Evolutionary conservation across 2,329 filamentous ascomycete species (phyloP), one percentile per base, ranked within the genome.

Genomic region (Pestalotiopsis fici): DNA sequence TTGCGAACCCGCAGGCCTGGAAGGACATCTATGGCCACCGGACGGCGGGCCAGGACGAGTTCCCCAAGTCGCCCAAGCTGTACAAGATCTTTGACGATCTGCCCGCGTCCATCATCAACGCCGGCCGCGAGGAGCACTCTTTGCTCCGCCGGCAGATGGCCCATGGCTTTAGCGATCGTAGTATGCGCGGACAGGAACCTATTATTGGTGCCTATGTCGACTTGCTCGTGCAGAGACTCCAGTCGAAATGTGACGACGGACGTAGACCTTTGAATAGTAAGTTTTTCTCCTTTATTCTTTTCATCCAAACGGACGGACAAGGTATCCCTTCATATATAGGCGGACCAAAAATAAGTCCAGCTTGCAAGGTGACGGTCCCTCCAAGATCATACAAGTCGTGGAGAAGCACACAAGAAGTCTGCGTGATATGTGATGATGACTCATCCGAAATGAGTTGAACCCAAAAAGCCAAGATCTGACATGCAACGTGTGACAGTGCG

Each of bases 21-120:
- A 75, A 74, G 65, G 80, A 82, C 60, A 81, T 82, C 63, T 81
- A 80, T 69, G 79, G 80, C 47, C 78, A 81, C 69, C 76, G 76
- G 59, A 69, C 67, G 54, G 71, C 71, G 9, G 73, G 74, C 15
- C 70, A 70, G 39, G 67, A 68, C 11, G 78, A 80, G 66, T 73
- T 80, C 43, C 63, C 70, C 27, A 81, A 81, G 71, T 71, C 65
- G 63, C 60, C 70, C 1, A 66, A 71, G 18, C 76, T 78, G 25
- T 80, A 79, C 68, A 69, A 66, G 12, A 63, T 73, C 1, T 66
- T 75, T 21, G 57, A 70, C 11, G 70, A 71, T 23, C 57, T 75
- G 7, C 73, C 78, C 4, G 66, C 67, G 2, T 75, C 76, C 65
- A 74, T 81, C 56, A 71, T 81, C 65, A 75, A 73, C 57, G 73